A percentile compares a stretch with the other conserved stretches of the same genome.
These are phyloP conservation scores for Glaciozyma antarctica DNA, from an alignment of 768 basidiomycete species.

Conservation along the genomic window DNA sequence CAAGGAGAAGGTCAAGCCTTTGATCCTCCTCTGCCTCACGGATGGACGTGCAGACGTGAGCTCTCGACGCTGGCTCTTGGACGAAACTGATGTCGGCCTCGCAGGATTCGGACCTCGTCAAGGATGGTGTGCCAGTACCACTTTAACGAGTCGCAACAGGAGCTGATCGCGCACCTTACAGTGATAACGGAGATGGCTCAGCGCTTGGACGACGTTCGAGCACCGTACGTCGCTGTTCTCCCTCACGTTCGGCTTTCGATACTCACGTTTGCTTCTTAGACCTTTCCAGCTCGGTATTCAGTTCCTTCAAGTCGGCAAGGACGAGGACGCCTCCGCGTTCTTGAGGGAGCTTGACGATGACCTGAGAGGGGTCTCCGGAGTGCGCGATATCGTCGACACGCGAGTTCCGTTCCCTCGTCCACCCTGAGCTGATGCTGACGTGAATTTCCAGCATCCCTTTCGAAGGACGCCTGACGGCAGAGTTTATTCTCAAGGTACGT, in stretches of 20 bases:
- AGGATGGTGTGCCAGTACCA: neutral
- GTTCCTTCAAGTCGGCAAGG: conserved; percentile 32
- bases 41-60: conserved; percentile 26
- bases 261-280: neutral
- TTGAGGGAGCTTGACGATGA: conserved; percentile 28
- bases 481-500: conserved; percentile 20
- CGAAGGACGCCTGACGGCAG: conserved; percentile 3
- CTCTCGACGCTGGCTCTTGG: neutral
- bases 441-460: conserved; percentile 2
- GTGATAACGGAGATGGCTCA: conserved; percentile 26
- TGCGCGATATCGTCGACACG: conserved; percentile 25
- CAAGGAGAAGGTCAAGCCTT: conserved; percentile 22
- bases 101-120: conserved; percentile 23
- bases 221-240: conserved; percentile 1
- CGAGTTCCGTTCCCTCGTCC: neutral
- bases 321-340: conserved; percentile 25
- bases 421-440: neutral
- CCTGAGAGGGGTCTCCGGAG: conserved; percentile 22
- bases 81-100: neutral
- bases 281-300: conserved; percentile 32
- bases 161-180: neutral
- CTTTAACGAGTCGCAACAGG: too few relatives aligned
- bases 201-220: conserved; percentile 27
- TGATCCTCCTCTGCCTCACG: conserved; percentile 30
- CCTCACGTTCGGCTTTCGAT: neutral